phyloP scores from a whole-genome alignment of 2,329 filamentous ascomycete species.

The Diplodia intermedia region DNA sequence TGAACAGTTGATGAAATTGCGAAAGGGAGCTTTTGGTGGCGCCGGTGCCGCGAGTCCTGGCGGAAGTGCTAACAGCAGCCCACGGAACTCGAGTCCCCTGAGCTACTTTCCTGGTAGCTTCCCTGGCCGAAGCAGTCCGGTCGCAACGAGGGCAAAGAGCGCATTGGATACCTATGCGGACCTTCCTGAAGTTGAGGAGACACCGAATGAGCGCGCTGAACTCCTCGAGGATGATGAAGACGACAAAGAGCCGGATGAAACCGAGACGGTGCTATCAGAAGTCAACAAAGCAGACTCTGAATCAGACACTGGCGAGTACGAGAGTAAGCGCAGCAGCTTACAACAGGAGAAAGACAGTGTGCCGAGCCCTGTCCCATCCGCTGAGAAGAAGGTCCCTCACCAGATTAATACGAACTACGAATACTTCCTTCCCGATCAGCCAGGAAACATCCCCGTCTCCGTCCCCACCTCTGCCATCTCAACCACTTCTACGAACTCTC shows the following conservation, averaged over 20 bases:
- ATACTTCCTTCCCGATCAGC: constrained; percentile 39
- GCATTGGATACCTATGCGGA: constrained; percentile 15
- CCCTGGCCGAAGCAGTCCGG: constrained; percentile 19
- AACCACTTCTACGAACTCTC: constrained; percentile 36
- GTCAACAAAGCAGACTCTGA: constrained; percentile 14
- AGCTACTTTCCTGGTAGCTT: constrained; percentile 27
- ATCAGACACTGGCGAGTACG: constrained; percentile 14
- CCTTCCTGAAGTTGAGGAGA: constrained; percentile 25
- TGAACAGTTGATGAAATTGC: constrained; percentile 73
- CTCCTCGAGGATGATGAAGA: not conserved
- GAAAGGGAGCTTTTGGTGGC: constrained; percentile 81
- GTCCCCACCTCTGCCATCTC: constrained; percentile 45
- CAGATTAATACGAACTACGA: constrained; percentile 31
- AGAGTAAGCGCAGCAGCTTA: constrained; percentile 5
- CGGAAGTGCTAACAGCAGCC: constrained; percentile 51
- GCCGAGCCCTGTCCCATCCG: constrained; percentile 31
- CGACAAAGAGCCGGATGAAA: not conserved
- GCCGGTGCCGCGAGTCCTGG: constrained; percentile 55
- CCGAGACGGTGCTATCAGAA: constrained; percentile 1
- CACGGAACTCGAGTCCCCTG: constrained; percentile 44
- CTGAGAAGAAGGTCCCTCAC: constrained; percentile 35
- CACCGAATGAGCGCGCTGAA: constrained; percentile 8
- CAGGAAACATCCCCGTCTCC: constrained; percentile 38
- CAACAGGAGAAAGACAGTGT: not conserved
- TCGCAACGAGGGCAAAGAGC: constrained; percentile 26